Base-by-base conservation (phyloP, 2,329 filamentous ascomycete genomes). In the Albophoma yamanashiensis region DNA sequence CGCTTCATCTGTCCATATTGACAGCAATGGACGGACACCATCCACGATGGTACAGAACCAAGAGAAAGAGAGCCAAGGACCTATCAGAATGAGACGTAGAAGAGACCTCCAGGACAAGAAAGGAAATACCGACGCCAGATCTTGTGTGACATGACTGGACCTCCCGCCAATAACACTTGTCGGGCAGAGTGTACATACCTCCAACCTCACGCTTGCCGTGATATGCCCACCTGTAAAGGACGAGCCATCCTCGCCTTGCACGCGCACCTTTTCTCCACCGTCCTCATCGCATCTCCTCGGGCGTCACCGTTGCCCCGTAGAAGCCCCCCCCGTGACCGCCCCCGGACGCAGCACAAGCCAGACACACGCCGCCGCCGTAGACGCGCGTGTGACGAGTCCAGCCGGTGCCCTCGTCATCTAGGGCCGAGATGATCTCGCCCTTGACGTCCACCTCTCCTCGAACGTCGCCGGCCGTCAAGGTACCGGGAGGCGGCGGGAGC, bases 341-440 rank as follows among this genome's bases (percentile, higher is more conserved):
- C 8, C 76, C 78, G 12, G 79, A 76, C 11, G 78, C 80, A 45
- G 78, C 72, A 64, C 82, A 85, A 1, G 82, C 81, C 45, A 83
- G 74, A 63, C 82, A 85, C 3, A 80, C 76, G 7, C 82, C 81
- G 61, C 82, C 82, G 36, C 82, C 82, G 63, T 84, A 85, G 34
- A 85, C 82, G 34, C 81, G 77, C 20, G 82, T 85, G 67, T 85
- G 82, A 43, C 81, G 77, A 65, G 76, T 80, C 82, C 82, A 85
- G 50, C 76, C 77, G 22, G 76, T 74, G 5, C 79, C 80, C 15
- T 75, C 71, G 60, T 74, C 73, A 65, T 82, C 77, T 60, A 78
- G 70, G 15, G 78, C 73, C 11, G 78, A 79, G 47, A 82, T 74
- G 59, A 81, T 78, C 65, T 83, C 79, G 36, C 79, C 81, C 55